Percentiles rank a stretch among this genome's conserved stretches.
phyloP scores from a whole-genome alignment of 805 yeast species.

The Kregervanrija pseudodelftensis region DNA sequence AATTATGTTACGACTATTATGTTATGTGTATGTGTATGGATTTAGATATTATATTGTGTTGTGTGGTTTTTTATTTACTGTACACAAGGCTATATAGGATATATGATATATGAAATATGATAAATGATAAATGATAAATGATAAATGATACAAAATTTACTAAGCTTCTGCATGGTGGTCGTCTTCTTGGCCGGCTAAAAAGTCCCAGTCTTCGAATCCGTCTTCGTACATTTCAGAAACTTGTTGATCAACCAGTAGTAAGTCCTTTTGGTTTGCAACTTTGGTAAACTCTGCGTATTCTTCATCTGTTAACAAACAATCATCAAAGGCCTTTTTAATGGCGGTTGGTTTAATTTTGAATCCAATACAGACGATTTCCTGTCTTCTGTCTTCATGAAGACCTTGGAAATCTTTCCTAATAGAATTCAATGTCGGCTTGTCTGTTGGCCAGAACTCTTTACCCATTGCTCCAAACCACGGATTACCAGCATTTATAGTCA shows the following conservation, averaged over 20 bases:
- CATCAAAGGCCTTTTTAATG: constrained; percentile 27
- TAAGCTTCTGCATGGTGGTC: background rate
- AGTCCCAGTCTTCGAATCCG: constrained; percentile 38
- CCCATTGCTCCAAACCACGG: no score
- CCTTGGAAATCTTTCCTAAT: constrained; percentile 33
- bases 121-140: no score
- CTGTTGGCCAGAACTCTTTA: background rate
- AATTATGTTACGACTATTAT: no score
- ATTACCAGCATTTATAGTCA: no score
- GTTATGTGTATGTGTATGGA: no score
- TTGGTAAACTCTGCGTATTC: constrained; percentile 28
- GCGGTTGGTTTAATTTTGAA: constrained; percentile 25
- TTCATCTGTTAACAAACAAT: constrained; percentile 33
- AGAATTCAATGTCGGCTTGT: constrained; percentile 16
- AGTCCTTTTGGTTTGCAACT: constrained; percentile 23
- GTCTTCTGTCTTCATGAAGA: constrained; percentile 36
- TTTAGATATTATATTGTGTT: no score
- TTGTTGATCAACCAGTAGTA: constrained; percentile 27
- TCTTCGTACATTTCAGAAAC: constrained; percentile 29
- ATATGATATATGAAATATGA: no score
- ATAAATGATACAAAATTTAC: no score
- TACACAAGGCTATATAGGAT: no score
- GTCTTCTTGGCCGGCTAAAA: background rate
- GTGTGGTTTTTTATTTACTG: no score
- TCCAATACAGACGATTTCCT: constrained; percentile 41